Evolutionary conservation across 2,329 filamentous ascomycete genomes (phyloP), one percentile per base, ranked within the genome.

Genomic region (Pseudogymnoascus sp.): DNA sequence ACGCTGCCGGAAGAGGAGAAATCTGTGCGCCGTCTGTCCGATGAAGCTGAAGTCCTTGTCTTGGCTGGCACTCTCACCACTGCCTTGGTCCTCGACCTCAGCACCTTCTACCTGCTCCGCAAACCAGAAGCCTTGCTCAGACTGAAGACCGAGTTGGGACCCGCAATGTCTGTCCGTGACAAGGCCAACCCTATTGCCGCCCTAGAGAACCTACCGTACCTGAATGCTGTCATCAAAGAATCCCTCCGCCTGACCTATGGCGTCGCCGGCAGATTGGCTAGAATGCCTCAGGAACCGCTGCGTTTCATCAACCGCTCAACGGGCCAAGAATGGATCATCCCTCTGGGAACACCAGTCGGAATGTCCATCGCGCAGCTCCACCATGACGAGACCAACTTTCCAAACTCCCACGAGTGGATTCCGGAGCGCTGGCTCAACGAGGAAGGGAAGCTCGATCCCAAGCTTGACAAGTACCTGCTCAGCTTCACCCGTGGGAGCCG

Each of bases 401-500:
- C 76, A 0, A 68, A 78, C 1, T 73, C 77, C 0, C 68, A 77
- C 38, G 61, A 66, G 0, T 80, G 77, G 62, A 60, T 65, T 2
- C 78, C 78, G 0, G 75, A 78, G 45, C 72, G 78, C 2, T 80
- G 74, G 72, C 64, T 79, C 3, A 2, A 60, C 12, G 19, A 14
- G 2, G 19, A 60, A 2, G 58, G 58, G 4, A n/a, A n/a, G 12
- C 73, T 74, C 22, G 70, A 69, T 2, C 72, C 71, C 49, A 66
- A 68, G 1, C 62, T 78, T 0, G 73, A 78, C 33, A 71, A 71
- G 12, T 73, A 72, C 38, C 71, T 79, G 38, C 69, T 79, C 11
- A 62, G 75, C 2, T 80, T 80, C 63, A 75, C 73, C 2, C 76
- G 74, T 55, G 78, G 77, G 1, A 70, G 72, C 5, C 67, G 78